Conservation (phyloP, 2,329 filamentous ascomycete genomes). For the Aspergillus glaucus region DNA sequence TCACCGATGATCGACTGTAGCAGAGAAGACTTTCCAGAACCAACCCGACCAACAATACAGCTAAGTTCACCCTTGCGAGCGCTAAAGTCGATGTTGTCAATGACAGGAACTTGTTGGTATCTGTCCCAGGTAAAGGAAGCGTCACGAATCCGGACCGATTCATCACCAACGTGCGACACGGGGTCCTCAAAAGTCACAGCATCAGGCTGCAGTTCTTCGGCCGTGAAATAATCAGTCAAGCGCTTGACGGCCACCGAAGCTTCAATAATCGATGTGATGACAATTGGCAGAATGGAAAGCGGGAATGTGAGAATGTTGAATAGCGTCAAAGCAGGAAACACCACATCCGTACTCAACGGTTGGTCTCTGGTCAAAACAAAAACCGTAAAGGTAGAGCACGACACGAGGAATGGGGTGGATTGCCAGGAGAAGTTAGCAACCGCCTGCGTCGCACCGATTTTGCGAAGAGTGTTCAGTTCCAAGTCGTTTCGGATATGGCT, state of each 20-base stretch:
- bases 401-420: constrained; percentile 93
- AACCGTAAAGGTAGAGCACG: constrained; percentile 90
- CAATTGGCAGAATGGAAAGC: constrained; percentile 89
- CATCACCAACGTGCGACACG: constrained; percentile 71
- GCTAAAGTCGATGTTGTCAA: constrained; percentile 80
- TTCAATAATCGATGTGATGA: constrained; percentile 93
- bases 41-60: constrained; percentile 91
- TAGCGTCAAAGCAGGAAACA: constrained; percentile 85
- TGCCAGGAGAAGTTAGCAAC: constrained; percentile 98
- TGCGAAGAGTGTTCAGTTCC: constrained; percentile 89
- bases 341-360: constrained; percentile 85
- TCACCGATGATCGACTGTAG: constrained; percentile 84
- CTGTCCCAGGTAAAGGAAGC: constrained; percentile 94
- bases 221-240: constrained; percentile 74
- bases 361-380: constrained; percentile 79
- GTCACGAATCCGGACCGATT: constrained; percentile 75
- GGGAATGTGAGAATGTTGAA: constrained; percentile 97
- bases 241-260: constrained; percentile 86
- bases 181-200: constrained; percentile 66
- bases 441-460: constrained; percentile 89
- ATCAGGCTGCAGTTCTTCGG: constrained; percentile 84
- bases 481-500: constrained; percentile 94
- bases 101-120: constrained; percentile 59
- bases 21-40: constrained; percentile 88
- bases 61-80: constrained; percentile 89